phyloP scores from a whole-genome alignment of 2,329 filamentous ascomycete genomes.

The Leptographium galeiforme region DNA sequence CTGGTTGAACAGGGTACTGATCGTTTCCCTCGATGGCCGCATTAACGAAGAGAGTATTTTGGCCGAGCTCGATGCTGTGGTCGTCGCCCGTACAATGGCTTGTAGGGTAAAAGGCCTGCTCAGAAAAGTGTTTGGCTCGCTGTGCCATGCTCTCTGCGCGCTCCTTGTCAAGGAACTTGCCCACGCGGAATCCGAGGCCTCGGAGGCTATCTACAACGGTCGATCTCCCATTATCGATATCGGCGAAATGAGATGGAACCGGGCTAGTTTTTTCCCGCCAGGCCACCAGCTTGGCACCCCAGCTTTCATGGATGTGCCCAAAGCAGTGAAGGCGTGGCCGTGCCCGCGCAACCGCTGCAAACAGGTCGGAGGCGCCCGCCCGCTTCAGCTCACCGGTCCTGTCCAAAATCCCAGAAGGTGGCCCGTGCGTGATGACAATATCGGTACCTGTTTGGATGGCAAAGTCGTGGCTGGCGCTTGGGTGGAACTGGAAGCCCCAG shows the following conservation, averaged over 20 bases:
- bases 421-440: conserved; percentile 41
- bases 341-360: conserved; percentile 28
- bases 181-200: conserved; percentile 6
- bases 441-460: conserved; percentile 24
- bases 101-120: neutral
- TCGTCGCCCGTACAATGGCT: neutral
- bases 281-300: conserved; percentile 38
- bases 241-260: too few species aligned
- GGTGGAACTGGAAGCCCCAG: conserved; percentile 37
- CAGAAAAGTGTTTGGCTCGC: neutral
- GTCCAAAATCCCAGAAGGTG: conserved; percentile 38
- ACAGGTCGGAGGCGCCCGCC: conserved; percentile 30
- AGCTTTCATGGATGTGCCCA: conserved; percentile 46
- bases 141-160: neutral
- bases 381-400: conserved; percentile 16
- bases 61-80: conserved; percentile 16
- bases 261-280: too few species aligned
- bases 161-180: neutral
- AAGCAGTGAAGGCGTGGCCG: conserved; percentile 40
- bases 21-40: conserved; percentile 28
- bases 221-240: conserved; percentile 32
- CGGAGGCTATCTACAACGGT: conserved; percentile 19
- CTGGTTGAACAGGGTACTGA: neutral
- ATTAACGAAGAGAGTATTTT: conserved; percentile 42
- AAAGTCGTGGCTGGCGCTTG: conserved; percentile 23